Evolutionary conservation across 176 grass and related monocot species (phyloP), one percentile per base, ranked within the genome.

Genomic region (Oropetium thomaeum): DNA sequence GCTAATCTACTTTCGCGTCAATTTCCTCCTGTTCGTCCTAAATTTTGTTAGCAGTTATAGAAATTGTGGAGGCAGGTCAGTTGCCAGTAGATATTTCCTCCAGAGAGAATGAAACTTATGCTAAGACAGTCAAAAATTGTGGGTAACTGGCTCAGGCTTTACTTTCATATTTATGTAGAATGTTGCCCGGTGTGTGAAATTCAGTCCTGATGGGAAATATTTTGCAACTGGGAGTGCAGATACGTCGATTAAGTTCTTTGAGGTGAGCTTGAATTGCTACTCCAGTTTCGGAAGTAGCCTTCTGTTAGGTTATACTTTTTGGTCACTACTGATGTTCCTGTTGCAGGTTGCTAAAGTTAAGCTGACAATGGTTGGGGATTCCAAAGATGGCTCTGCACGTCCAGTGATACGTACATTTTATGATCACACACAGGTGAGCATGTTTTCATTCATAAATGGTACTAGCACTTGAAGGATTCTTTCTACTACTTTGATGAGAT

Each of bases 181-280:
- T 69, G 82, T 88, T 77, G 89, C 87, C 38, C 84, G 91, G 62
- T 98, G 96, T 80, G 89, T 82, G 1, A 92, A 86, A 76, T 98
- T 94, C 79, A 98, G 96, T 77, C 76, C 67, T 41, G 96, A 94
- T 84, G 89, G 91, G 14, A 91, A 84, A 55, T 94, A 84, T 90
- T 80, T 98, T 64, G 91, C 91, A 83, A 94, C 89, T 84, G 96
- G 96, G 67, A 98, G 96, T 77, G 87, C 86, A 30, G 96, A 94
- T 71, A 98, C 86, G 53, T 92, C 91, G 0, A 90, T 98, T 59
- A 98, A 98, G 68, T 85, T 98, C 62, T 98, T 98, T 35, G 96
- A 96, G 92, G 92, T 96, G 41, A 73, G 34, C 40, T 65, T 68
- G 61, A 75, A 65, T 71, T 6, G n/a, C 12, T 39, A 69, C 8